Conservation (phyloP, 2,329 filamentous ascomycete genomes). For the Paecilomyces variotii region DNA sequence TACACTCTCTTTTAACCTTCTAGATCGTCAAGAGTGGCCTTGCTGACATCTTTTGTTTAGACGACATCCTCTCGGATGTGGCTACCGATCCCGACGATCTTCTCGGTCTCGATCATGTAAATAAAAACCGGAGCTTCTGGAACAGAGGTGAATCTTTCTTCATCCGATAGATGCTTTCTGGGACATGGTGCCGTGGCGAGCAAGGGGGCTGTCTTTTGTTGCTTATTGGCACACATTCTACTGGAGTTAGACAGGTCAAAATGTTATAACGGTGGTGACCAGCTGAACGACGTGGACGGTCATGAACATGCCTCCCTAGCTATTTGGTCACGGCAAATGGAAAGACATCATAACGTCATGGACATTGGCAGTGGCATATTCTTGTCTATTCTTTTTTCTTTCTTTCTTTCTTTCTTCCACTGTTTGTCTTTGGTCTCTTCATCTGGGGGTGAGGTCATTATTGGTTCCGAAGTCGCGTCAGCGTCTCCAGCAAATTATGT, state of each 20-base stretch:
- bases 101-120: constrained; percentile 59
- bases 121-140: constrained; percentile 54
- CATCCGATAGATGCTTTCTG: constrained; percentile 43
- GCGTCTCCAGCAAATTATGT: background rate
- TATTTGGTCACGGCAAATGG: background rate
- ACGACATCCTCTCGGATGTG: constrained; percentile 40
- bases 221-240: background rate
- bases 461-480: background rate
- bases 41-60: constrained; percentile 15
- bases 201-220: background rate
- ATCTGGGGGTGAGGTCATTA: background rate
- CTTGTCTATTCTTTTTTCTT: background rate
- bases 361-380: background rate
- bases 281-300: background rate
- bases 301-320: background rate
- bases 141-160: constrained; percentile 56
- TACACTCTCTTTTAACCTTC: background rate
- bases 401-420: background rate
- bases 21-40: background rate
- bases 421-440: background rate
- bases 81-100: constrained; percentile 77
- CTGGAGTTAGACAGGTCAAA: constrained; percentile 1
- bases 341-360: background rate
- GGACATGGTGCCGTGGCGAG: constrained; percentile 1
- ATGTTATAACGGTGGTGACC: background rate